phyloP scores from a whole-genome alignment of 2,329 filamentous ascomycete genomes.

The Diaporthe ampelina region DNA sequence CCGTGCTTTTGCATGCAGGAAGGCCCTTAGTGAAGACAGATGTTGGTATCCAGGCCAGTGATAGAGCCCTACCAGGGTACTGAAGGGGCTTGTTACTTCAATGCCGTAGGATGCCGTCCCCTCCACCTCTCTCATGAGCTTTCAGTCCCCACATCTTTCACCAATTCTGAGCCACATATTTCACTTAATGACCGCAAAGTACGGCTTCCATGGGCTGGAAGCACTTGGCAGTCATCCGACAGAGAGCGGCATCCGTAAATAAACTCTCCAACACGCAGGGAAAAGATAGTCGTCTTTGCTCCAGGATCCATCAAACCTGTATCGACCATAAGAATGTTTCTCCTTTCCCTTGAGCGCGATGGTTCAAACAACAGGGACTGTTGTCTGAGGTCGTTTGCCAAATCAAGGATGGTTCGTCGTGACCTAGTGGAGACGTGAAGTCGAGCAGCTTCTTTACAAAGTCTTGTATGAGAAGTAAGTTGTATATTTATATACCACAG shows the following conservation, averaged over 20 bases:
- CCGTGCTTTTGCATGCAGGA: background rate
- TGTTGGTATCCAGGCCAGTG: background rate
- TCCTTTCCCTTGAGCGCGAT: background rate
- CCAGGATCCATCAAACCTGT: background rate
- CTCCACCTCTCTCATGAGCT: background rate
- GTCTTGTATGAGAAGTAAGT: too few relatives aligned
- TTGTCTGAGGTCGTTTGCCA: background rate
- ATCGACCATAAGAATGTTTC: background rate
- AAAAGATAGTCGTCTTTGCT: background rate
- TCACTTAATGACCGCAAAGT: background rate
- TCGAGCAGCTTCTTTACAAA: background rate
- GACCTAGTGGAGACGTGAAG: background rate
- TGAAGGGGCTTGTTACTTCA: background rate
- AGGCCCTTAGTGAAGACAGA: background rate
- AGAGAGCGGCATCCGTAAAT: background rate
- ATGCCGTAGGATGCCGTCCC: background rate
- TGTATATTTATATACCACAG: too few relatives aligned
- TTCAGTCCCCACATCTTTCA: background rate
- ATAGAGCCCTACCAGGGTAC: background rate
- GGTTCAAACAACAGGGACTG: background rate
- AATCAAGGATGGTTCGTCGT: background rate
- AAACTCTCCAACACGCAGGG: background rate
- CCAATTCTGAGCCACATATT: background rate
- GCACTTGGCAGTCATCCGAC: too few relatives aligned
- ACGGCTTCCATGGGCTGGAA: background rate